These are phyloP conservation scores for Nectriaceae sp. DNA, from an alignment of 2,329 filamentous ascomycete species.

Conservation along the genomic window DNA sequence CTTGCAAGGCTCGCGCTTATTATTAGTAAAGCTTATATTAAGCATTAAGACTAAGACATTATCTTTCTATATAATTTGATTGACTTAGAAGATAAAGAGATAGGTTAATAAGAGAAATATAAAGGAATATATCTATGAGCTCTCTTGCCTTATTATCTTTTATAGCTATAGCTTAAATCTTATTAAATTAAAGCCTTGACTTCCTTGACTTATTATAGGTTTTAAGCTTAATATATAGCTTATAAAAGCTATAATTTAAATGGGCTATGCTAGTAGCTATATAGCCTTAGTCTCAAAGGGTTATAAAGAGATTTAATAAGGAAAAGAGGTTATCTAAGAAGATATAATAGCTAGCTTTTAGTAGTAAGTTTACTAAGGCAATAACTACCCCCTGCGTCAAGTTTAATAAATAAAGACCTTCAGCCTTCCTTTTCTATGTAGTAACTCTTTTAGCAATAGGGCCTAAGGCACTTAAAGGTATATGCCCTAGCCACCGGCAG, in stretches of 20 bases:
- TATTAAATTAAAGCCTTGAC: slow-evolving; percentile 1
- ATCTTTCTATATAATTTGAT: too few relatives aligned
- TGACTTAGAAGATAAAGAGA: too few relatives aligned
- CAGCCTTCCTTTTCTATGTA: slow-evolving; percentile 2
- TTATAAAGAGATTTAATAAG: slow-evolving; percentile 8
- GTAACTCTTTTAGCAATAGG: neutral
- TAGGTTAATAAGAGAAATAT: neutral
- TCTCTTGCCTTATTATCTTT: slow-evolving; percentile 1
- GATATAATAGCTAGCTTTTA: slow-evolving; percentile 2
- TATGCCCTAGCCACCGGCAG: slow-evolving; percentile 4
- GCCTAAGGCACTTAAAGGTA: neutral
- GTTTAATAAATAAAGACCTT: neutral
- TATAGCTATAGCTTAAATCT: too few relatives aligned
- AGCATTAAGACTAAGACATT: neutral
- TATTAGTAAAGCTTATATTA: too few relatives aligned
- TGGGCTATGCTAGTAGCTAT: slow-evolving; percentile 14
- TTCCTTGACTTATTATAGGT: slow-evolving; percentile 2
- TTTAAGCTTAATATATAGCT: slow-evolving; percentile 4
- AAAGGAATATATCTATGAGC: neutral
- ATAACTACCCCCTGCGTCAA: slow-evolving; percentile 1
- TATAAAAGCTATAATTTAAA: slow-evolving; percentile 12
- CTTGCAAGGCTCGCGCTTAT: too few relatives aligned
- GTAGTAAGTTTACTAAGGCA: slow-evolving; percentile 1
- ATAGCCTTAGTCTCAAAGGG: slow-evolving; percentile 3
- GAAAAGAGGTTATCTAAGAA: slow-evolving; percentile 6